phyloP scores from a whole-genome alignment of 225 moss, liverwort and hornwort species.

The Pseudisothecium myosuroides region DNA sequence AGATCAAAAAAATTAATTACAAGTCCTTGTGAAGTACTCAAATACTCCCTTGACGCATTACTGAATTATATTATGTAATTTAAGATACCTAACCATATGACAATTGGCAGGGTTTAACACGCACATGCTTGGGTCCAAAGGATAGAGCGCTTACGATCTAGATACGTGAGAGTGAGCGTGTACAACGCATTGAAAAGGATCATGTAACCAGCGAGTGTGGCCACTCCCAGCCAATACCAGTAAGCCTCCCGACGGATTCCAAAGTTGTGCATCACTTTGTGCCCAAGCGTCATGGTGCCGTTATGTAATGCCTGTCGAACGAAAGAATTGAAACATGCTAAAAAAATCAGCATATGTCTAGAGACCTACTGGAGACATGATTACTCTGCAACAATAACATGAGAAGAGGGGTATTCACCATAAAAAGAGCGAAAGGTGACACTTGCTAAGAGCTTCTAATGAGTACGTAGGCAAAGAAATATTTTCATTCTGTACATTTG shows the following conservation, averaged over 20 bases:
- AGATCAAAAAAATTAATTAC: not conserved
- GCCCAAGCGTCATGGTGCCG: slow-evolving; percentile 18
- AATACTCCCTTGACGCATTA: too few species aligned
- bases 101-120: not conserved
- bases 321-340: not conserved
- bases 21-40: not conserved
- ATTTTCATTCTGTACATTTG: not conserved
- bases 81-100: not conserved
- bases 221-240: slow-evolving; percentile 75
- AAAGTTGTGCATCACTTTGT: slow-evolving; percentile 28
- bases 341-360: not conserved
- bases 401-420: not conserved
- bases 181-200: slow-evolving; percentile 63
- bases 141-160: slow-evolving; percentile 44
- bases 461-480: not conserved
- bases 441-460: not conserved
- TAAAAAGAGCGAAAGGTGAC: not conserved
- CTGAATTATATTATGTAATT: not conserved
- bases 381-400: not conserved
- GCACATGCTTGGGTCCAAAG: too few species aligned
- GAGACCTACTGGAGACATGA: not conserved
- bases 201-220: slow-evolving; percentile 37
- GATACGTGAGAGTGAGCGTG: slow-evolving; percentile 52
- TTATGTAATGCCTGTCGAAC: slow-evolving; percentile 11
- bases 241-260: slow-evolving; percentile 36